Evolutionary conservation across 495 filamentous ascomycete species (phyloP), one percentile per base, ranked within the genome.

Genomic region (Staphylotrichum longicolle): DNA sequence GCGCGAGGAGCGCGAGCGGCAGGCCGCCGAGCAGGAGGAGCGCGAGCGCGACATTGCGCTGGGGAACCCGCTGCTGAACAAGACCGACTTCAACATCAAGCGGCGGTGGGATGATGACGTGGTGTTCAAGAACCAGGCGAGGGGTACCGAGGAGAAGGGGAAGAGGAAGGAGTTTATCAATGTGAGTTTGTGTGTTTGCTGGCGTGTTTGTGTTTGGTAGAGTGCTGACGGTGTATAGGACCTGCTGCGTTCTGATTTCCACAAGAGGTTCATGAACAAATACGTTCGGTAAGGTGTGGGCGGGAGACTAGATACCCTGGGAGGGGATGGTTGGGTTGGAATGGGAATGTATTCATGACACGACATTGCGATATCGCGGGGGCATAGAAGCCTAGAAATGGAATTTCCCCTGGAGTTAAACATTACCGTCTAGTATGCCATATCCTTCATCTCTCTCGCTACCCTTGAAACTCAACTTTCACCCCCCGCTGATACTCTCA

Each of bases 51-150:
- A 96, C 61, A 96, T 98, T 65, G 93, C 94, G 33, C 78, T 88
- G 51, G 94, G 94, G 14, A 98, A 98, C 70, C 95, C 94, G 15
- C 76, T 98, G 45, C 80, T 98, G 33, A 97, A 96, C 66, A 83
- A 82, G 60, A 66, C 77, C 12, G 87, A 91, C 63, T 91, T 88
- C 68, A 85, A 84, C 45, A 80, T 90, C 58, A 91, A 90, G 78
- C 77, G 90, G 67, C 84, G 92, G 69, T 98, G 94, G 94, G 94
- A 98, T 66, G 94, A 98, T 63, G 94, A 98, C 77, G 94, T 98
- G n/a, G 91, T 98, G 15, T 98, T 98, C 77, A 96, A 96, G 79
- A 98, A 98, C 74, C 94, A 98, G 75, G 94, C 93, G 39, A 84
- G 95, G 49, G 94, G 94, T 4, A 96, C 91, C 9, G 94, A 96